phyloP scores from a whole-genome alignment of 2,329 filamentous ascomycete genomes.

The Botrytis squamosa region DNA sequence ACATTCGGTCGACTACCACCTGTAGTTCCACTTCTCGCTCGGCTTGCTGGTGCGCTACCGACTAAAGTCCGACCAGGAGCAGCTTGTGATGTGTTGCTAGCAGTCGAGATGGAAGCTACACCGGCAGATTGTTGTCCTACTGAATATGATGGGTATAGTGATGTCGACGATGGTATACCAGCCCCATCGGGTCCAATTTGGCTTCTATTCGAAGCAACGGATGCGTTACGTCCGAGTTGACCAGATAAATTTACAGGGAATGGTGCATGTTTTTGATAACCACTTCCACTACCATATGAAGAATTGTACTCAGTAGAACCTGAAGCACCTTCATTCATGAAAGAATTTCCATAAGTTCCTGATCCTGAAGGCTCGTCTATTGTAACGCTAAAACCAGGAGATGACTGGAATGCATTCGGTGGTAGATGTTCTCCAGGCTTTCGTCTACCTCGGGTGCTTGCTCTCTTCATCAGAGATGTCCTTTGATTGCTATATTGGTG shows the following conservation, averaged over 20 bases:
- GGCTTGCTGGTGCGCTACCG: neutral
- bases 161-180: neutral
- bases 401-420: neutral
- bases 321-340: neutral
- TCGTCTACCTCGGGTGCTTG: slow-evolving; percentile 35
- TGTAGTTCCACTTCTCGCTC: slow-evolving; percentile 3
- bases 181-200: slow-evolving; percentile 1
- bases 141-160: slow-evolving; percentile 2
- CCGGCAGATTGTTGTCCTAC: neutral
- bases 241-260: slow-evolving; percentile 11
- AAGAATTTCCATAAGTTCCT: slow-evolving; percentile 7
- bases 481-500: slow-evolving; percentile 33
- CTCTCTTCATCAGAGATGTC: slow-evolving; percentile 34
- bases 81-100: slow-evolving; percentile 5
- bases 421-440: slow-evolving; percentile 34
- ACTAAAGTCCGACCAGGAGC: slow-evolving; percentile 9
- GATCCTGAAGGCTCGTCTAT: slow-evolving; percentile 5
- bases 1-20: neutral
- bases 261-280: slow-evolving; percentile 14
- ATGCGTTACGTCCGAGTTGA: slow-evolving; percentile 13
- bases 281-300: slow-evolving; percentile 13
- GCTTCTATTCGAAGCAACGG: slow-evolving; percentile 13
- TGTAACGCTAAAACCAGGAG: slow-evolving; percentile 21
- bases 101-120: neutral
- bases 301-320: neutral